These are phyloP conservation scores for Lichtheimia ornata DNA, from an alignment of 371 early-diverging fungal genomes.

Conservation along the genomic window DNA sequence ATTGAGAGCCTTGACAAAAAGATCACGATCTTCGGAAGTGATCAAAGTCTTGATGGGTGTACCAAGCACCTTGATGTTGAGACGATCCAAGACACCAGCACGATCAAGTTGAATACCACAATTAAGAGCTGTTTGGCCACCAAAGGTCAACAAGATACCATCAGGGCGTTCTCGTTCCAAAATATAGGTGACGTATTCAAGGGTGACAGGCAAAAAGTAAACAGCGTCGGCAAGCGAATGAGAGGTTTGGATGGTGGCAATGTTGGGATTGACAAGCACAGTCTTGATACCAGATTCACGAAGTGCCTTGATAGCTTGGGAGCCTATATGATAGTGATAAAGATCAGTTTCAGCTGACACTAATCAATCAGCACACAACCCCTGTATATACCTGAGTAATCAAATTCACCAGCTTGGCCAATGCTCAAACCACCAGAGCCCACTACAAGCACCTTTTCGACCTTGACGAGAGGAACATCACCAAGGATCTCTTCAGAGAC, in stretches of 20 bases:
- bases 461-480: slow-evolving; percentile 55
- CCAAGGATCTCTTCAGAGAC: slow-evolving; percentile 62
- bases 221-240: slow-evolving; percentile 89
- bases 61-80: slow-evolving; percentile 86
- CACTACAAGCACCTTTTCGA: slow-evolving; percentile 87
- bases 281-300: slow-evolving; percentile 87
- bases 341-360: not conserved
- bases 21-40: slow-evolving; percentile 92
- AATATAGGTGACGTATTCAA: slow-evolving; percentile 85
- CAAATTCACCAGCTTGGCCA: slow-evolving; percentile 98
- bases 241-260: slow-evolving; percentile 95
- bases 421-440: slow-evolving; percentile 92
- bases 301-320: slow-evolving; percentile 95
- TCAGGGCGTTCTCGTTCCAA: slow-evolving; percentile 90
- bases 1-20: slow-evolving; percentile 88
- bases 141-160: slow-evolving; percentile 90
- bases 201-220: slow-evolving; percentile 94
- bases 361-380: not conserved
- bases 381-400: slow-evolving; percentile 75
- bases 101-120: slow-evolving; percentile 86
- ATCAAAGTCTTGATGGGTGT: slow-evolving; percentile 89
- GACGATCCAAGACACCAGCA: slow-evolving; percentile 73
- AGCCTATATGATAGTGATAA: slow-evolving; percentile 40
- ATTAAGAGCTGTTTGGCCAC: slow-evolving; percentile 95
- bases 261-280: slow-evolving; percentile 93